Base-by-base conservation (phyloP, 257 asterid species). In the Solanum acaule region DNA sequence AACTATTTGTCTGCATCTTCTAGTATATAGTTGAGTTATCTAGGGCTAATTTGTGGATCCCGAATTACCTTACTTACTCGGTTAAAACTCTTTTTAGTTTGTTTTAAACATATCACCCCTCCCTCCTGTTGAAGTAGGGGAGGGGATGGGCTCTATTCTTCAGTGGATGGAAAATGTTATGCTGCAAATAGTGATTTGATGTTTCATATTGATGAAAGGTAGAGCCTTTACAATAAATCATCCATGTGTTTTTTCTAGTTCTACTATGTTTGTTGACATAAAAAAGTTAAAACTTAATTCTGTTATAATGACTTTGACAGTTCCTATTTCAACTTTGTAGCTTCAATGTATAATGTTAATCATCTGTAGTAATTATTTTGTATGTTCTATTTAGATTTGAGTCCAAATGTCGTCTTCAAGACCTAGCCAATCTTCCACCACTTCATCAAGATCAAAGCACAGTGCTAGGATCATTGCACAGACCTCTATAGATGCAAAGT, bases 401-500 rank as follows among this genome's bases (percentile, higher is more conserved):
- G 90, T 83, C 29, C 46, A 86, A 49, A 94, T 92, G 95, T 88
- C 94, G 33, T 89, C 96, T 86, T 77, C 96, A n/a, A 95, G 94
- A 72, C 98, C 94, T 10, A 91, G 87, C 72, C 98, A 93, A 86
- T 94, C 98, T 59, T 93, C 98, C 31, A 91, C 90, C 87, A 94
- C 87, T 90, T 92, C 98, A 25, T 91, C 93, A 29, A 92, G 94
- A 84, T 94, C 99, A 15, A 91, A 93, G 86, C 99, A 95, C 59
- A 94, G 96, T 87, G 96, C 98, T 10, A 88, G 96, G 82, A 87
- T 96, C 84, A 90, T 95, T 61, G 97, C 95, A 6, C 99, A 96
- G 89, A 96, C 99, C 83, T 91, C 98, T 35, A 49, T 94, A 56
- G 99, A 96, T 87, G 99, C 99, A 20, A 95, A 92, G 92, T 94